phyloP scores from a whole-genome alignment of 305 asterid species.

The Solanum hybrid region DNA sequence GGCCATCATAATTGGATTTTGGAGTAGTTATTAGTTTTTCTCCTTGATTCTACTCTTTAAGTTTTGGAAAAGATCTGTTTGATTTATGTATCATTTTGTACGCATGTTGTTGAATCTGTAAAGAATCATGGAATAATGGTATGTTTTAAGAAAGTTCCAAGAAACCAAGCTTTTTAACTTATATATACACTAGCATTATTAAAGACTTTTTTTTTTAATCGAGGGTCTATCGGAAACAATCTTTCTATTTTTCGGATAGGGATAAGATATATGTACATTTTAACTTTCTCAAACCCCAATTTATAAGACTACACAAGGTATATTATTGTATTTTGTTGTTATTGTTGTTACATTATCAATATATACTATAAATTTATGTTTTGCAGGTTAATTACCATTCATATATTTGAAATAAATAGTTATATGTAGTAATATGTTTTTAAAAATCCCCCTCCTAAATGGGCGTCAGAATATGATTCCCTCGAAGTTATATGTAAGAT shows the following conservation, averaged over 20 bases:
- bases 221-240: not conserved
- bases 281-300: not conserved
- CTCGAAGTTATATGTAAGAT: not conserved
- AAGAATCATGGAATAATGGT: not conserved
- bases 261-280: too few species aligned
- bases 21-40: not conserved
- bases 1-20: not conserved
- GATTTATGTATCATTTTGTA: not conserved
- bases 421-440: too few species aligned
- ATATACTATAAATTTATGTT: not conserved
- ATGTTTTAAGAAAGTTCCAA: not conserved
- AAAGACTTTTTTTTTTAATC: too few species aligned
- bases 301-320: not conserved
- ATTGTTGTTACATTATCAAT: not conserved
- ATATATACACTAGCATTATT: too few species aligned
- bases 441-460: too few species aligned
- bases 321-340: not conserved
- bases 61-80: not conserved
- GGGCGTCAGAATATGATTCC: not conserved
- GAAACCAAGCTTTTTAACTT: not conserved
- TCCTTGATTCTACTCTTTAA: not conserved
- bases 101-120: not conserved
- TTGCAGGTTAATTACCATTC: not conserved
- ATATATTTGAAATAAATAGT: too few species aligned
- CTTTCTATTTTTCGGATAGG: not conserved